Base-by-base conservation (phyloP, 2,329 filamentous ascomycete genomes). In the Pseudocercospora crystallina region DNA sequence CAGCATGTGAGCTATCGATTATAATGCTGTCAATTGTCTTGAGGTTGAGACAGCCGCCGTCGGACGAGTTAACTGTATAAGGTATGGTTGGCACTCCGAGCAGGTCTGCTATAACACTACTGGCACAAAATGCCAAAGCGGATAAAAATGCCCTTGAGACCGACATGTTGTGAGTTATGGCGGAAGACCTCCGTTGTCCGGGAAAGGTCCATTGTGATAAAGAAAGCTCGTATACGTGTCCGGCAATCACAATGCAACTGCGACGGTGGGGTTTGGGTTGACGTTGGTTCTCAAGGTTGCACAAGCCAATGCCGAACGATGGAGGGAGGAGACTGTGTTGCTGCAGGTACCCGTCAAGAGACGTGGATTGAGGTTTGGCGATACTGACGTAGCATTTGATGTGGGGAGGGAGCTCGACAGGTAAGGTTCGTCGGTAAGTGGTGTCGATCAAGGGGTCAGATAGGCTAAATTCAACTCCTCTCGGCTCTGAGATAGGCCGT, bases 1-100 rank as follows among this genome's bases (percentile, higher is more conserved):
- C 56, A 1, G 72, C 68, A 60, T 71, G 77, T 3, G 61, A 59
- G 2, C 59, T 49, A 52, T 81, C 74, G 8, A 82, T 73, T 10
- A 78, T 58, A 41, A 82, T 71, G 3, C 33, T 52, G 10, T 44
- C 14, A 5, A 55, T 26, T 7, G 29, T 15, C 7, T 32, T 35
- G 2, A 56, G 38, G 34, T 46, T n/a, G 13, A 54, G 20, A n/a
- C 31, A 13, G 12, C 26, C 31, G n/a, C 47, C 39, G 13, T 42
- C 15, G 10, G 47, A 40, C 11, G 31, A 14, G 7, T 3, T 4
- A 26, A 7, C 20, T 26, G 20, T 26, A 20, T 49, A 58, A 15
- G 56, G 56, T 13, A 58, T 47, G 11, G 56, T 58, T 8, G 56
- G 56, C 10, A 54, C 20, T 12, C 53, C 56, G 12, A 56, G 35